Evolutionary conservation across 2,329 filamentous ascomycete species (phyloP).

Genomic region (Juglanconis sp.): DNA sequence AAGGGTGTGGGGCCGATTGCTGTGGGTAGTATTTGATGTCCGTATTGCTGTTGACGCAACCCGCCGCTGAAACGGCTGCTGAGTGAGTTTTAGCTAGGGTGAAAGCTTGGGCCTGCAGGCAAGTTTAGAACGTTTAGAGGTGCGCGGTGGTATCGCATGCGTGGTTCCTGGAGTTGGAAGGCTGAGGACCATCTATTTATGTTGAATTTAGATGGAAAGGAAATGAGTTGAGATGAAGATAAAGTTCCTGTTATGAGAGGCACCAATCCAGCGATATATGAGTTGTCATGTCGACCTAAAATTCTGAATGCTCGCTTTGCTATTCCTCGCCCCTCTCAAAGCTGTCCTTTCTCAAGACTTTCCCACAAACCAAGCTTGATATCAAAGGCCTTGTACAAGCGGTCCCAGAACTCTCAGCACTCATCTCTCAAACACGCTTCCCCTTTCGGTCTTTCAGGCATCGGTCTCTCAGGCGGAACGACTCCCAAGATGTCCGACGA

Average conservation of each 20-base stretch:
- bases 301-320: background rate
- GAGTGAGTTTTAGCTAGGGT: too few relatives aligned
- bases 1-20: too few relatives aligned
- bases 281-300: background rate
- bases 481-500: slow-evolving; percentile 73
- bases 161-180: background rate
- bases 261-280: background rate
- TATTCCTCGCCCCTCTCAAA: background rate
- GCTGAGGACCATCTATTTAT: background rate
- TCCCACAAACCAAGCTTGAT: slow-evolving; percentile 2
- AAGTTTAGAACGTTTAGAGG: background rate
- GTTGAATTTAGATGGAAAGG: background rate
- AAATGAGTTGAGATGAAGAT: background rate
- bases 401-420: background rate
- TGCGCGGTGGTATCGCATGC: background rate
- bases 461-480: background rate
- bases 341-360: background rate
- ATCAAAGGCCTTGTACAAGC: background rate
- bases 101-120: background rate
- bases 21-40: too few relatives aligned
- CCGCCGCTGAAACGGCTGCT: too few relatives aligned
- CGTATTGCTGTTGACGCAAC: too few relatives aligned
- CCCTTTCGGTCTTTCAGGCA: background rate
- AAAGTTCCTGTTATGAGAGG: background rate
- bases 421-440: background rate